These are phyloP conservation scores for Xylaria scruposa DNA, from an alignment of 495 filamentous ascomycete species.

Conservation along the genomic window DNA sequence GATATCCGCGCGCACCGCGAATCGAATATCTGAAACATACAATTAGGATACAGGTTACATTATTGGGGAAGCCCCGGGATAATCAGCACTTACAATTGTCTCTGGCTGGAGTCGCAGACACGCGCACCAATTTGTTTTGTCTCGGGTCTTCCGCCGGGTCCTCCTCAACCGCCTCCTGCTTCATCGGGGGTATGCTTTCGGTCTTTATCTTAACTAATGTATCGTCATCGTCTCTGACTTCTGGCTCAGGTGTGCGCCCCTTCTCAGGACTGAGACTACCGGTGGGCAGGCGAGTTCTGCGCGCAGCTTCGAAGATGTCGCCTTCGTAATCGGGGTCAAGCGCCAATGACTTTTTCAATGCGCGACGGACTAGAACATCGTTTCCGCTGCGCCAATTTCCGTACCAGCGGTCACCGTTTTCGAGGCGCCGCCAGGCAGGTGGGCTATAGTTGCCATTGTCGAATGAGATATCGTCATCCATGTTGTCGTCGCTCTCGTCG, in stretches of 20 bases:
- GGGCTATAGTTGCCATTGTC: conserved; percentile 62
- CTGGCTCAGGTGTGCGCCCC: conserved; percentile 53
- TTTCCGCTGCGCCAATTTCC: conserved; percentile 59
- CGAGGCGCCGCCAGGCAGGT: conserved; percentile 61
- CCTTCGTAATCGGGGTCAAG: conserved; percentile 36
- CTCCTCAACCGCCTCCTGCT: conserved; percentile 12
- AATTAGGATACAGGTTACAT: conserved; percentile 36
- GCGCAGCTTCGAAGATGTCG: conserved; percentile 55
- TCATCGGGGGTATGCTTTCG: conserved; percentile 28
- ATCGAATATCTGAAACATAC: conserved; percentile 73
- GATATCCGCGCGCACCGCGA: conserved; percentile 83
- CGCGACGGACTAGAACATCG: conserved; percentile 39
- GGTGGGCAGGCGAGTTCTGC: conserved; percentile 57
- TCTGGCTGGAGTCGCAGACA: conserved; percentile 26
- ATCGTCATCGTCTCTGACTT: conserved; percentile 42
- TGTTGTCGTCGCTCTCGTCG: conserved; percentile 52
- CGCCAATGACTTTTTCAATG: conserved; percentile 28
- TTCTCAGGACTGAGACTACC: conserved; percentile 60
- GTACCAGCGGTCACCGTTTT: conserved; percentile 60
- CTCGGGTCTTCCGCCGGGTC: conserved; percentile 22
- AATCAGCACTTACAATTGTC: conserved; percentile 47
- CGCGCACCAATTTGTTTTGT: conserved; percentile 39
- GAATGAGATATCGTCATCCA: conserved; percentile 44
- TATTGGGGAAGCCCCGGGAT: not conserved
- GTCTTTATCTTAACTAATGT: conserved; percentile 45